Evolutionary conservation across 2,329 filamentous ascomycete genomes (phyloP), one percentile per base, ranked within the genome.

Genomic region (Didymella segeticola): DNA sequence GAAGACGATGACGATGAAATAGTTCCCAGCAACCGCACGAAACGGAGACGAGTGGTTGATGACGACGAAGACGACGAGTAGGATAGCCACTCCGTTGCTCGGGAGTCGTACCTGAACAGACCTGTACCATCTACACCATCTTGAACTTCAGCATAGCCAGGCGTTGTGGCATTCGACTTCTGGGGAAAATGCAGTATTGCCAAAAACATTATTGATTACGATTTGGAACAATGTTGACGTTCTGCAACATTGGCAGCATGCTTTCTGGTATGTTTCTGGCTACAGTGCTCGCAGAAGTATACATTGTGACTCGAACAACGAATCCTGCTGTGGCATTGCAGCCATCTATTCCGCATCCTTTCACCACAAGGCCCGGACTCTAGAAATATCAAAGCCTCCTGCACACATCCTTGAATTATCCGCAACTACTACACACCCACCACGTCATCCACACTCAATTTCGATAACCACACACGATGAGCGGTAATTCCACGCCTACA

Each of bases 11-110:
- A 72, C 29, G 70, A 71, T 23, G 70, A 72, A 11, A 71, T 70
- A 30, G 71, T 73, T 4, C 63, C 69, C 0, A 61, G 66, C 23
- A 64, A 60, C 41, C 56, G 67, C 43, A 64, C 64, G 36, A 75
- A 73, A 63, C 78, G 78, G 71, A 73, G 77, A 62, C 72, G 78
- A 51, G 73, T 79, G 38, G 74, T 79, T 4, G 77, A 77, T 41
- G 79, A 81, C 12, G 79, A 81, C 36, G 78, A 80, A 36, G 79
- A 81, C 34, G 78, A 81, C 23, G 76, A 79, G 52, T 68, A 66
- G 37, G 17, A 19, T n/a, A 12, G 4, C 5, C n/a, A 29, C 14
- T 26, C 11, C 22, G n/a, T n/a, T n/a, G n/a, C n/a, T n/a, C n/a
- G n/a, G 6, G 9, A 4, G 11, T n/a, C 12, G 5, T 31, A 14